Base-by-base conservation (phyloP, 1,284 basidiomycete species). In the Chiua sp. region DNA sequence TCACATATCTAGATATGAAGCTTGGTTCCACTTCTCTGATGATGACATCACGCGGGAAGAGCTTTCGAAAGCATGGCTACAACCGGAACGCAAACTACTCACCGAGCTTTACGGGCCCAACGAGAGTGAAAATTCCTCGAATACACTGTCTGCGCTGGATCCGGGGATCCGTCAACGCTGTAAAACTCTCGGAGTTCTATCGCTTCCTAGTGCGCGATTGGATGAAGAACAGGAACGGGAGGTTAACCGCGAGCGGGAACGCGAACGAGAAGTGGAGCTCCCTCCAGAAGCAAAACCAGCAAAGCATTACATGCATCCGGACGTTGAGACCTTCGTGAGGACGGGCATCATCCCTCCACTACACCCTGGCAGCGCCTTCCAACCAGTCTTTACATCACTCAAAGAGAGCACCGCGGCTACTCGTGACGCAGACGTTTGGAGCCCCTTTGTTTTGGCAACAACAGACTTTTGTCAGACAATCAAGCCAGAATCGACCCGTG, bases 161-260 rank as follows among this genome's bases (percentile, higher is more conserved):
- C 61, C 79, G 22, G 26, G 35, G 16, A 53, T 12, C 50, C 57
- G 10, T 18, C 63, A 65, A 23, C 68, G 70, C 52, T 70, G 73
- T 23, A 35, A 64, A 11, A 5, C n/a, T 51, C 68, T 80, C 22
- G 74, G 75, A 0, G 52, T 72, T 3, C 7, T 20, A 3, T 51
- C 60, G 5, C 46, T 72, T 20, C n/a, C 53, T 0, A 64, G 71
- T 51, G 50, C 59, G 7, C 52, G 62, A n/a, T 60, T 78, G 37
- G 75, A 75, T 7, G 80, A 82, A 61, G 80, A 82, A 51, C 80
- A 81, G 59, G 80, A 82, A 61, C 68, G 78, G 37, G 80, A 82
- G 61, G 72, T 81, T 4, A 66, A 56, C 16, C 77, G 78, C 49
- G 80, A 81, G 59, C 62, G 74, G 2, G 79, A 80, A 60, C 63